Conservation (phyloP, 2,329 filamentous ascomycete genomes). For the Cadophora gregata region DNA sequence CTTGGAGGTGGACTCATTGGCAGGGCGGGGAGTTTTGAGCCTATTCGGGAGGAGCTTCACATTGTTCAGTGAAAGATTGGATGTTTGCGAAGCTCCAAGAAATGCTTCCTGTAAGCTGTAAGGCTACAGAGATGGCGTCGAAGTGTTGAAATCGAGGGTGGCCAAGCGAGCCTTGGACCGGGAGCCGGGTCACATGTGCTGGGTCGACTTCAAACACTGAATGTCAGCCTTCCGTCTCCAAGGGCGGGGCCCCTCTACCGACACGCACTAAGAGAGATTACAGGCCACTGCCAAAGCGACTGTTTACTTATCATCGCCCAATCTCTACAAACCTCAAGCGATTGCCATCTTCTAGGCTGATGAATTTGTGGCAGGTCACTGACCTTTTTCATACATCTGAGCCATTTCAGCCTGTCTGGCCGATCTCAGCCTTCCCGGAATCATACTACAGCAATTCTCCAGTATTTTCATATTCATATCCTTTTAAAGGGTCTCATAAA, state of each 20-base stretch:
- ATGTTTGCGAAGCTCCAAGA: neutral
- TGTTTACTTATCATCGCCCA: neutral
- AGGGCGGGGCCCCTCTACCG: neutral
- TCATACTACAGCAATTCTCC: neutral
- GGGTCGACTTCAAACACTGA: neutral
- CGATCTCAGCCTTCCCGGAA: neutral
- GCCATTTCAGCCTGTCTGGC: neutral
- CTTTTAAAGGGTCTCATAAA: neutral
- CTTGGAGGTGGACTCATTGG: conserved; percentile 38
- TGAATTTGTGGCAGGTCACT: neutral
- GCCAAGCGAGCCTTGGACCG: conserved; percentile 3
- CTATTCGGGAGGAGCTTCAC: conserved; percentile 21
- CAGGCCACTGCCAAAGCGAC: neutral
- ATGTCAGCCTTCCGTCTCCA: conserved; percentile 4
- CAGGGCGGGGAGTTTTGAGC: conserved; percentile 6
- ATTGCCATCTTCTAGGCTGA: neutral
- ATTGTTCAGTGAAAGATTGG: conserved; percentile 15
- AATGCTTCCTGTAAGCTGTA: neutral
- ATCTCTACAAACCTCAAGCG: neutral
- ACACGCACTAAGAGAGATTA: neutral
- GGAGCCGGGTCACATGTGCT: conserved; percentile 5
- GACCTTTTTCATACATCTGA: neutral
- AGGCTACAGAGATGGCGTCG: conserved; percentile 15
- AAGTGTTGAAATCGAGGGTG: conserved; percentile 10
- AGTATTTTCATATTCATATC: neutral